Evolutionary conservation across 176 grass and related monocot genomes (phyloP).

Genomic region (Zea luxurians): DNA sequence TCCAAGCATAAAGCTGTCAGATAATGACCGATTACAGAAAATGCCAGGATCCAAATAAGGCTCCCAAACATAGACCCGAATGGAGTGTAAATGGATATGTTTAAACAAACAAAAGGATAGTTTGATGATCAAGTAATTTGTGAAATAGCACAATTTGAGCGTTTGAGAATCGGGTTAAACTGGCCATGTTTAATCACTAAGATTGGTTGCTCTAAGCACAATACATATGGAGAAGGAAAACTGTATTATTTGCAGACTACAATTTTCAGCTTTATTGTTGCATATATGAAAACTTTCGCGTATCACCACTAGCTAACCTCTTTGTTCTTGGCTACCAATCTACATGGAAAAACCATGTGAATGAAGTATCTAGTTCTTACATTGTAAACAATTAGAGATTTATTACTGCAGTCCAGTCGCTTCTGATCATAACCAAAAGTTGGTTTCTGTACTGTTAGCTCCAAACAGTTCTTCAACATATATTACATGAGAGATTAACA

Average conservation of each 20-base stretch:
- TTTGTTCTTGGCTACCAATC: conserved; percentile 15
- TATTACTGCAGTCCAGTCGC: no score
- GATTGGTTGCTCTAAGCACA: conserved; percentile 24
- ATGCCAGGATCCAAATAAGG: conserved; percentile 35
- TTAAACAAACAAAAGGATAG: neutral
- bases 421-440: conserved; percentile 14
- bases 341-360: conserved; percentile 36
- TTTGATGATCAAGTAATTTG: conserved; percentile 11
- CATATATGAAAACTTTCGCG: conserved; percentile 15
- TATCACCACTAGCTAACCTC: conserved; percentile 32
- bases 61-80: conserved; percentile 34
- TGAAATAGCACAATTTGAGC: neutral
- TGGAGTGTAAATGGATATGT: conserved; percentile 3
- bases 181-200: conserved; percentile 41
- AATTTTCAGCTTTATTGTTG: conserved; percentile 15
- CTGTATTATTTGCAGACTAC: conserved; percentile 3
- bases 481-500: neutral
- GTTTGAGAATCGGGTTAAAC: conserved; percentile 10
- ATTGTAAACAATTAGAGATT: no score
- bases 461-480: conserved; percentile 1
- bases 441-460: conserved; percentile 21
- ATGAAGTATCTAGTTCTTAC: conserved; percentile 20
- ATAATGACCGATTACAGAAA: conserved; percentile 11
- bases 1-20: conserved; percentile 34
- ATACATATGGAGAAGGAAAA: conserved; percentile 22